Base-by-base conservation (phyloP, 768 basidiomycete species). In the Fistulinella prunicolor region DNA sequence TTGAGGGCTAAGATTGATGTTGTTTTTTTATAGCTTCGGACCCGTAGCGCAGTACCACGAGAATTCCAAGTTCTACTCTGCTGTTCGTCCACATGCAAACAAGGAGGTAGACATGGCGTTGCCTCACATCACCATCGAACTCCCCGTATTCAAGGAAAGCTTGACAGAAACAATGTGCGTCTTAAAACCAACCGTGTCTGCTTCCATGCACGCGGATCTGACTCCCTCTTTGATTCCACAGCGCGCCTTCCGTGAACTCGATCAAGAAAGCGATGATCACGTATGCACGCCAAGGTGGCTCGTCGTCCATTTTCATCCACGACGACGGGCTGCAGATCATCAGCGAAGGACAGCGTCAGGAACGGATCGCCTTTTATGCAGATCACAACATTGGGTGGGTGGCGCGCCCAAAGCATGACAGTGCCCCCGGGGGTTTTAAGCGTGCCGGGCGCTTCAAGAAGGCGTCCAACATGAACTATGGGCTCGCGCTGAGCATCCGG, bases 381-480 rank as follows among this genome's bases (percentile, higher is more conserved):
- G 72, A 73, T 29, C 78, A 82, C 55, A 75, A 73, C 47, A 79
- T 83, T 42, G 82, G 76, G 16, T 84, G 76, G 71, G 77, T 82
- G 36, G 78, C 82, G 23, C 73, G 82, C 36, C 82, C 82, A 0
- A 70, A 70, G 55, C 81, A 83, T 1, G 59, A 62, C 5, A 16
- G 38, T 3, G 21, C 59, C 1, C 59, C 62, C 0, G 46, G 22
- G 4, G 66, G 62, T 5, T 66, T 64, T 43, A 70, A 65, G 17
- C 68, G 72, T 26, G 64, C 85, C 0, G 91, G 92, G 14, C 78
- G 91, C 13, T 95, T 95, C 80, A 94, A 95, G 74, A 95, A 95
- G 66, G 90, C 91, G 1, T 85, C 83, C 26, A 95, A 95, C 66
- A 85, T 94, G 85, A 94, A 94, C 63, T 92, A 86, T 58, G 89